These are phyloP conservation scores for Exidia glandulosa DNA, from an alignment of 768 basidiomycete species.

Conservation along the genomic window DNA sequence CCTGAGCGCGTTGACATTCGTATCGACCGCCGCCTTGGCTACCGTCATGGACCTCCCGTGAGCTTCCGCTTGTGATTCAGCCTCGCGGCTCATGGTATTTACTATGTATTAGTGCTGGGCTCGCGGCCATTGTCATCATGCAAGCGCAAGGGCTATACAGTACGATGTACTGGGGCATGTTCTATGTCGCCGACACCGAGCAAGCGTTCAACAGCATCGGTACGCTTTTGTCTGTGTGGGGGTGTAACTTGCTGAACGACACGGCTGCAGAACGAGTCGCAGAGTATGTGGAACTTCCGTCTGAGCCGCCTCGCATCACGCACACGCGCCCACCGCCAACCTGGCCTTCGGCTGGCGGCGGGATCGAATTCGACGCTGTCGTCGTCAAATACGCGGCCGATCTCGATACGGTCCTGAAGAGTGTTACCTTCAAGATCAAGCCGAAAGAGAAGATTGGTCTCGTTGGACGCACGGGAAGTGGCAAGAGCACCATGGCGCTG, in stretches of 20 bases:
- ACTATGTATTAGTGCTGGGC: conserved; percentile 13
- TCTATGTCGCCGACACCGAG: not conserved
- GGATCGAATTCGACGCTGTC: conserved; percentile 46
- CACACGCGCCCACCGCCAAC: conserved; percentile 56
- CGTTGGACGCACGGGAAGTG: conserved; percentile 19
- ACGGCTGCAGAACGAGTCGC: conserved; percentile 52
- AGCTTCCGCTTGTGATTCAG: not conserved
- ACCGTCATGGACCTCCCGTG: conserved; percentile 7
- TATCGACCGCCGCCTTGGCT: conserved; percentile 21
- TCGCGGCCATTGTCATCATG: conserved; percentile 19
- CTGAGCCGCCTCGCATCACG: conserved; percentile 51
- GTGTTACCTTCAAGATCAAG: conserved; percentile 47
- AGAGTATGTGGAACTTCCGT: conserved; percentile 58
- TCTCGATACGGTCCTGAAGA: conserved; percentile 47
- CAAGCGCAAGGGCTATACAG: conserved; percentile 4
- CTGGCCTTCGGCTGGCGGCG: conserved; percentile 49
- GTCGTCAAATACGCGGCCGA: conserved; percentile 53
- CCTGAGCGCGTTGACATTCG: conserved; percentile 22
- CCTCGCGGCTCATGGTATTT: not conserved
- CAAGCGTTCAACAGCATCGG: not conserved
- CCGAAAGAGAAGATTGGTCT: conserved; percentile 61
- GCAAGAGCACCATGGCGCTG: conserved; percentile 23
- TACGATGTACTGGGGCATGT: not conserved
- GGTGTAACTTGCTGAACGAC: not conserved
- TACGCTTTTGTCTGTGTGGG: not conserved